Percentiles rank a stretch among this genome's conserved stretches.
phyloP scores from a whole-genome alignment of 2,329 filamentous ascomycete species.

The Cladosporium sphaerospermum region DNA sequence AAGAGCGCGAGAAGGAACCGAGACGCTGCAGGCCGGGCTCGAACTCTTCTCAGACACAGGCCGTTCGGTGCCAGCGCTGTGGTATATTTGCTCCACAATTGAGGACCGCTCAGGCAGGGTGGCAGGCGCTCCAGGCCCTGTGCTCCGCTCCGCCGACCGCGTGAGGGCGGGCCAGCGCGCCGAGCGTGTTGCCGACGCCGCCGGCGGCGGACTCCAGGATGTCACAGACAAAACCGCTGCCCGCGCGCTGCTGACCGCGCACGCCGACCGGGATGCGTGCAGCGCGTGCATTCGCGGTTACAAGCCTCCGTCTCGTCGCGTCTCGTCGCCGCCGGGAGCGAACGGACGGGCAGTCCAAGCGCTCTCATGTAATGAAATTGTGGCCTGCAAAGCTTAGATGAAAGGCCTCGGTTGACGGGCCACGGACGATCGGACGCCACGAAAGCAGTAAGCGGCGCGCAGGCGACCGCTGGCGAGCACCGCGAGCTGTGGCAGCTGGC shows the following conservation, averaged over 20 bases:
- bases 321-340: not conserved
- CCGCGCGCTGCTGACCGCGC: too few relatives aligned
- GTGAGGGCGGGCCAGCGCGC: not conserved
- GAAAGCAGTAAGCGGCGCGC: not conserved
- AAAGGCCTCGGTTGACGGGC: not conserved
- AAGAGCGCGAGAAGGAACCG: not conserved
- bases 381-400: not conserved
- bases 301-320: not conserved
- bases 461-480: not conserved
- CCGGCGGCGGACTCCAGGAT: not conserved
- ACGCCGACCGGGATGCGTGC: not conserved
- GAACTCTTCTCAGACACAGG: not conserved
- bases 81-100: not conserved
- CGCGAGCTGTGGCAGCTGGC: not conserved
- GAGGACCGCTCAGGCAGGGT: not conserved
- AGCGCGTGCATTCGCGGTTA: not conserved
- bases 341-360: not conserved
- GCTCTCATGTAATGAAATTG: not conserved
- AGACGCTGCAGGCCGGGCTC: not conserved
- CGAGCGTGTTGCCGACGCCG: not conserved
- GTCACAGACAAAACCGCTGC: too few relatives aligned
- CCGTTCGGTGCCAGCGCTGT: not conserved
- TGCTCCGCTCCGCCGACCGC: not conserved
- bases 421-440: slow-evolving; percentile 2
- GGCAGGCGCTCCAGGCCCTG: not conserved